These are phyloP conservation scores for Brassica cretica DNA, from an alignment of 345 rosid genomes.

Conservation along the genomic window DNA sequence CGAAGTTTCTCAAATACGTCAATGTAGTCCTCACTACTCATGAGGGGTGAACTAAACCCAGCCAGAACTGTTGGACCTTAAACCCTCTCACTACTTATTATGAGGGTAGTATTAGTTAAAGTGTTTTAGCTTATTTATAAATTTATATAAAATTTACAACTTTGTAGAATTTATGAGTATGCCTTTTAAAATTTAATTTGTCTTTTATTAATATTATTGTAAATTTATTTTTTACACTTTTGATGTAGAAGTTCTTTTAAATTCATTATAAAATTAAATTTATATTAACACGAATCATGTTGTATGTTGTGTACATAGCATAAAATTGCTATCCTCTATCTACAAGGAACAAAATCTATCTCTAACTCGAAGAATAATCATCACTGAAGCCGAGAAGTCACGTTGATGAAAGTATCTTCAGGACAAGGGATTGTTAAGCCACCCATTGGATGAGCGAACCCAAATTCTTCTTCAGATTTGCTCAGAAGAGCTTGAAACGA, in stretches of 20 bases:
- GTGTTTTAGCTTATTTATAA: too few relatives aligned
- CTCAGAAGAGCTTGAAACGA: conserved; percentile 47
- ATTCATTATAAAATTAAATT: neutral
- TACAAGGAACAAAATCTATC: conserved; percentile 15
- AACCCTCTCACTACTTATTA: too few relatives aligned
- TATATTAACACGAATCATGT: neutral
- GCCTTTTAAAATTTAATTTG: neutral
- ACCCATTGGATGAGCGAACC: conserved; percentile 48
- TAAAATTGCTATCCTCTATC: neutral
- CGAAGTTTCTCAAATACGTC: too few relatives aligned
- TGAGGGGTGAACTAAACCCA: neutral
- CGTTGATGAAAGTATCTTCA: conserved; percentile 43
- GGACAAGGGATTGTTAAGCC: conserved; percentile 54
- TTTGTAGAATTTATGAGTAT: neutral
- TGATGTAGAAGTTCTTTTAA: neutral
- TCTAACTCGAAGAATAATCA: conserved; percentile 22
- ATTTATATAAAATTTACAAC: too few relatives aligned
- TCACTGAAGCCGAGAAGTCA: conserved; percentile 39
- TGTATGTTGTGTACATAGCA: neutral
- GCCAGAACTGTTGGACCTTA: neutral
- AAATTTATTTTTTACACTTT: too few relatives aligned
- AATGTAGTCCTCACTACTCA: too few relatives aligned
- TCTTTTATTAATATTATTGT: too few relatives aligned
- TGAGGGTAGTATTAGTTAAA: too few relatives aligned
- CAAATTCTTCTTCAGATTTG: conserved; percentile 54